A percentile compares a stretch with the other conserved stretches of the same genome.
These are phyloP conservation scores for Pachysandra terminalis DNA, from an alignment of 164 flowering plant species.

Conservation along the genomic window DNA sequence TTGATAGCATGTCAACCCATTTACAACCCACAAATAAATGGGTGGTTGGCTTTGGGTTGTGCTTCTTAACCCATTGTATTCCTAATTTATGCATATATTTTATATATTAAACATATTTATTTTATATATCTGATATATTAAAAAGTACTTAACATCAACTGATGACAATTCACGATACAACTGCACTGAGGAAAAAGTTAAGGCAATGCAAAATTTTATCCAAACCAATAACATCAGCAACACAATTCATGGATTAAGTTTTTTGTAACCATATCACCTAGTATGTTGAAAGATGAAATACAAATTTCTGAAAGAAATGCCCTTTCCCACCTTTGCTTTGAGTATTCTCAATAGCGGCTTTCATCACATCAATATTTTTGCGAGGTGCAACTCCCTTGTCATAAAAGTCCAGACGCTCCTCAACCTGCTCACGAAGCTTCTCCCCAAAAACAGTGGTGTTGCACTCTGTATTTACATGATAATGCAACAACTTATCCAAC, in stretches of 20 bases:
- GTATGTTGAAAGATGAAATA: not conserved
- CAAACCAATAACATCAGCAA: not conserved
- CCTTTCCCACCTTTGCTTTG: conserved; percentile 37
- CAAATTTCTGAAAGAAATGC: not conserved
- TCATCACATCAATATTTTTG: conserved; percentile 95
- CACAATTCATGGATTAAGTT: not conserved
- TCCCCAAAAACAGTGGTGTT: conserved; percentile 74
- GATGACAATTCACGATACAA: too few relatives aligned
- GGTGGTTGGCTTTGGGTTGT: too few relatives aligned
- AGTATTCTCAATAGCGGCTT: conserved; percentile 57
- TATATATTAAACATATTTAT: too few relatives aligned
- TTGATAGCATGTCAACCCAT: too few relatives aligned
- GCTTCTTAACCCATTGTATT: too few relatives aligned
- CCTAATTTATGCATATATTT: too few relatives aligned
- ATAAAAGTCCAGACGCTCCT: conserved; percentile 93
- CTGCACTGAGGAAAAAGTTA: too few relatives aligned
- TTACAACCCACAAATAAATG: too few relatives aligned
- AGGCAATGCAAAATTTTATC: not conserved
- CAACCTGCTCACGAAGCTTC: conserved; percentile 94
- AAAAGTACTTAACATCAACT: too few relatives aligned
- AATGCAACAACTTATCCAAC: not conserved
- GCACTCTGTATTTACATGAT: conserved; percentile 37
- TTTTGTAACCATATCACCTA: not conserved
- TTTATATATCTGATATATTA: too few relatives aligned
- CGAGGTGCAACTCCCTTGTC: conserved; percentile 98